A percentile compares a stretch with the other conserved stretches of the same genome.
Evolutionary conservation across 2,329 filamentous ascomycete species (phyloP).

Genomic region (Calcarisporium arbuscula): DNA sequence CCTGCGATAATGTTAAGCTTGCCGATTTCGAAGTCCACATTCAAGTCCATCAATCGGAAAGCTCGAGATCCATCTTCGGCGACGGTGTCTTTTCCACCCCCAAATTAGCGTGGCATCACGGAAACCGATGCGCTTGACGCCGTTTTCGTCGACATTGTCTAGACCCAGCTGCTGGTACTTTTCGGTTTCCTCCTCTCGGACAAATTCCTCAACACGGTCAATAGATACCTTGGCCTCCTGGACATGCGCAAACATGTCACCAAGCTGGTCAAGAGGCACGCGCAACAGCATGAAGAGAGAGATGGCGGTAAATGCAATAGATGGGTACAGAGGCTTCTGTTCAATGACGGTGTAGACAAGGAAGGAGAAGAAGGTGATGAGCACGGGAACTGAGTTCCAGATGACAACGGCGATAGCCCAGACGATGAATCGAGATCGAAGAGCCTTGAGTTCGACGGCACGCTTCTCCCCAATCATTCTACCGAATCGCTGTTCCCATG

Average conservation of each 20-base stretch:
- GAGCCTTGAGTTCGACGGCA: constrained; percentile 64
- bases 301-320: constrained; percentile 90
- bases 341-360: constrained; percentile 87
- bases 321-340: constrained; percentile 81
- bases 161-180: constrained; percentile 82
- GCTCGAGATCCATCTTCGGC: constrained; percentile 62
- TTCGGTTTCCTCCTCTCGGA: constrained; percentile 89
- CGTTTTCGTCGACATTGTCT: constrained; percentile 61
- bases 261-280: constrained; percentile 88
- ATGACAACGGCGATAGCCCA: constrained; percentile 90
- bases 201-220: constrained; percentile 90
- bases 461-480: constrained; percentile 86
- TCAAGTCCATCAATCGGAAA: constrained; percentile 76
- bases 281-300: constrained; percentile 92
- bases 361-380: constrained; percentile 97
- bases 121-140: constrained; percentile 75
- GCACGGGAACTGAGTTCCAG: constrained; percentile 91
- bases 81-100: constrained; percentile 63
- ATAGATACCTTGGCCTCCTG: constrained; percentile 96
- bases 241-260: constrained; percentile 97
- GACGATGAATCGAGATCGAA: constrained; percentile 78
- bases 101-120: constrained; percentile 81
- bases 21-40: constrained; percentile 77
- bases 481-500: constrained; percentile 91
- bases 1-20: constrained; percentile 90